Conservation (phyloP, 805 yeast genomes). For the Torulaspora maleeae region DNA sequence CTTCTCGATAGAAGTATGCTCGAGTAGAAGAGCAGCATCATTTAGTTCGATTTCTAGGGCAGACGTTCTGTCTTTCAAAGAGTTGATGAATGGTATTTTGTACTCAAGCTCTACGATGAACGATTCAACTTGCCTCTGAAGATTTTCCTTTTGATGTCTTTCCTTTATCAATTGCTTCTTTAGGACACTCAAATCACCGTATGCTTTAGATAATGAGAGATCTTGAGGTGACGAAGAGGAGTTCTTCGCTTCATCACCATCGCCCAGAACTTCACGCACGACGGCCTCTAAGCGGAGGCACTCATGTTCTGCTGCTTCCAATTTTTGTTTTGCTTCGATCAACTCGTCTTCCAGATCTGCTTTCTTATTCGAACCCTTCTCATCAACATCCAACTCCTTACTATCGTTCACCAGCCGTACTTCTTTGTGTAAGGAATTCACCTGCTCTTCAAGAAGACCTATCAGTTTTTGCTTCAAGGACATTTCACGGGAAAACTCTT, state of each 20-base stretch:
- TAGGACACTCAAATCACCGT: slow-evolving; percentile 58
- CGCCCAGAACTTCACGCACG: slow-evolving; percentile 41
- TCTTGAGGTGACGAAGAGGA: slow-evolving; percentile 11
- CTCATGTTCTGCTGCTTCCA: slow-evolving; percentile 34
- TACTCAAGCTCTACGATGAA: slow-evolving; percentile 73
- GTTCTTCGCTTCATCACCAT: slow-evolving; percentile 4
- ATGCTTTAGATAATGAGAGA: slow-evolving; percentile 33
- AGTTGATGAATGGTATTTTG: slow-evolving; percentile 69
- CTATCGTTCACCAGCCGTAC: slow-evolving; percentile 49
- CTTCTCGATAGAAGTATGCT: slow-evolving; percentile 48
- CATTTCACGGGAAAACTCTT: slow-evolving; percentile 53
- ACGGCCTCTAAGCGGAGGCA: slow-evolving; percentile 42
- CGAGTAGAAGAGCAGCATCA: slow-evolving; percentile 52
- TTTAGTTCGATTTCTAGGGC: slow-evolving; percentile 52
- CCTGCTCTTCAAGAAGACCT: slow-evolving; percentile 41
- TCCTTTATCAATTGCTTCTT: slow-evolving; percentile 66
- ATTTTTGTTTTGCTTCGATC: slow-evolving; percentile 27
- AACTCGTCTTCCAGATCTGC: slow-evolving; percentile 33
- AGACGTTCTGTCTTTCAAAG: slow-evolving; percentile 56
- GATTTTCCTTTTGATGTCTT: slow-evolving; percentile 60
- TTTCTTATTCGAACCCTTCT: slow-evolving; percentile 33
- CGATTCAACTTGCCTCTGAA: slow-evolving; percentile 65
- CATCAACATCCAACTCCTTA: slow-evolving; percentile 38
- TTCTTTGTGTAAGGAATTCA: slow-evolving; percentile 41
- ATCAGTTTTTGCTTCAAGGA: slow-evolving; percentile 56